These are phyloP conservation scores for Suhomyces chickasaworum DNA, from an alignment of 1,139 yeast species.

Conservation along the genomic window DNA sequence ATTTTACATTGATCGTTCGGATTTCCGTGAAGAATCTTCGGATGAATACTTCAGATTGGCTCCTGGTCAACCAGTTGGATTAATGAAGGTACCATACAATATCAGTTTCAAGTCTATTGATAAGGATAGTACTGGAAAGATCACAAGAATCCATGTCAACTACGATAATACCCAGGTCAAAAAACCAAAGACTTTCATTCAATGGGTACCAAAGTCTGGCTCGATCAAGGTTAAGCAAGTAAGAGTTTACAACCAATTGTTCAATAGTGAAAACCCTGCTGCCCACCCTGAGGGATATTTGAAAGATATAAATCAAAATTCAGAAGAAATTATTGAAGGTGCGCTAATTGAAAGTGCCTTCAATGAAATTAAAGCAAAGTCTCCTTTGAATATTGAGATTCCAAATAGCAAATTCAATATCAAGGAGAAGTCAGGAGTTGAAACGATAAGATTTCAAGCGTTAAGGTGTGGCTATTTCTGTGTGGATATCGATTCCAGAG, in stretches of 20 bases:
- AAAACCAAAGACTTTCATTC: conserved; percentile 90
- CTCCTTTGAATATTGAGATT: conserved; percentile 76
- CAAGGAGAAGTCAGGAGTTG: conserved; percentile 61
- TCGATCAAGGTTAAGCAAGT: conserved; percentile 68
- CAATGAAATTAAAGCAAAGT: conserved; percentile 61
- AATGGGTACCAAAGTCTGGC: conserved; percentile 85
- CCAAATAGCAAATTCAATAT: conserved; percentile 72
- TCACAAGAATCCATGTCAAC: conserved; percentile 72
- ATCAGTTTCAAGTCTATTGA: conserved; percentile 72
- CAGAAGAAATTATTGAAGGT: conserved; percentile 65
- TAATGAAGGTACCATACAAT: conserved; percentile 86
- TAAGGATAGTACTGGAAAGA: conserved; percentile 62
- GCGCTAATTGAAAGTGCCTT: conserved; percentile 84
- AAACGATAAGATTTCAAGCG: conserved; percentile 97
- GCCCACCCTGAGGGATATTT: conserved; percentile 86
- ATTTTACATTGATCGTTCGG: conserved; percentile 82
- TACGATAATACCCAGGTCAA: conserved; percentile 67
- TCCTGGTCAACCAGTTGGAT: conserved; percentile 94
- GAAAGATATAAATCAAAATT: conserved; percentile 76
- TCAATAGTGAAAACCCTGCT: conserved; percentile 89
- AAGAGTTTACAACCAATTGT: conserved; percentile 83
- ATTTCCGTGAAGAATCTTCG: conserved; percentile 65
- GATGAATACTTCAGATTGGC: conserved; percentile 84
- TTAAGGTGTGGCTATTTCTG: conserved; percentile 96
- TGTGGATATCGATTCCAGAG: conserved; percentile 75